Percentiles rank a stretch among this genome's conserved stretches.
Conservation (phyloP, 192 early-diverging fungal genomes). For the Ambispora gerdemannii region DNA sequence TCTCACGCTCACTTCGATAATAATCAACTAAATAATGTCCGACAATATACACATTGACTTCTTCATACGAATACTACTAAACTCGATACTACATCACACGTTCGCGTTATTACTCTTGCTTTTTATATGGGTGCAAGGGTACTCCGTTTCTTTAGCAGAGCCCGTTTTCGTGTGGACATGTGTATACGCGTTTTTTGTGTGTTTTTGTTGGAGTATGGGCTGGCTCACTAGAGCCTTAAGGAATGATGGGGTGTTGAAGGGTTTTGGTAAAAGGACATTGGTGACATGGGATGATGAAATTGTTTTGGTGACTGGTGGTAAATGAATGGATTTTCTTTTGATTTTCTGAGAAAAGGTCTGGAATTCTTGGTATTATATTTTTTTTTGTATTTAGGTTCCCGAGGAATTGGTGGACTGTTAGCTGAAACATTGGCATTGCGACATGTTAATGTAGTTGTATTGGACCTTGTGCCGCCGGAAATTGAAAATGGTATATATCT, state of each 20-base stretch:
- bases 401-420: constrained; percentile 55
- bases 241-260: no score
- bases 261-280: constrained; percentile 21
- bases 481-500: constrained; percentile 29
- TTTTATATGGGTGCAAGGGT: neutral
- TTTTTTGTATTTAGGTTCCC: constrained; percentile 42
- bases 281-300: constrained; percentile 55
- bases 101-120: constrained; percentile 19
- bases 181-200: neutral
- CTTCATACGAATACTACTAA: constrained; percentile 17
- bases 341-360: neutral
- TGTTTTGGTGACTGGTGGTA: constrained; percentile 65
- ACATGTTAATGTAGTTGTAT: constrained; percentile 49
- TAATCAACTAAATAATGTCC: no score
- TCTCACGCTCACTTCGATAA: no score
- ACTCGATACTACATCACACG: constrained; percentile 13
- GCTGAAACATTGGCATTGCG: constrained; percentile 45
- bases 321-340: constrained; percentile 4
- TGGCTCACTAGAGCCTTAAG: constrained; percentile 13
- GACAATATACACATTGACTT: constrained; percentile 31
- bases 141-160: neutral
- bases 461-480: constrained; percentile 46
- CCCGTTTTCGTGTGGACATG: constrained; percentile 4
- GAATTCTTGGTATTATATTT: neutral
- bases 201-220: constrained; percentile 10